Conservation (phyloP, 1,284 basidiomycete species). For the Trichosporon sp. region DNA sequence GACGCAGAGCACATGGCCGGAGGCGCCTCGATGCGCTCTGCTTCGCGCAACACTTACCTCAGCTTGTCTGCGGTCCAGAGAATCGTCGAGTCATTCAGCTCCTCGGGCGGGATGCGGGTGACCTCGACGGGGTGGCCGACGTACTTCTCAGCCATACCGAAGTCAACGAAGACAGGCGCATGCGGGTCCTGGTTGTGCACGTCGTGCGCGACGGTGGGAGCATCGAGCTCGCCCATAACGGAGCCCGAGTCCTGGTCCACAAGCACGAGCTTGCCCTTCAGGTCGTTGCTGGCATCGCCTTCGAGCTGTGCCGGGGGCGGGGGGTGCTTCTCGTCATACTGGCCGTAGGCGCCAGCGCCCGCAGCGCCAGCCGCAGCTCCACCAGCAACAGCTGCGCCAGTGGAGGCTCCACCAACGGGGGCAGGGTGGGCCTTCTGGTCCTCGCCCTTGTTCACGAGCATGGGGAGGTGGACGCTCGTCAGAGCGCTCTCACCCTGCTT, state of each 20-base stretch:
- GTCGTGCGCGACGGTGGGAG: slow-evolving; percentile 60
- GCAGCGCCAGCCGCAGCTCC: background rate
- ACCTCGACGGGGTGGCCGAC: slow-evolving; percentile 56
- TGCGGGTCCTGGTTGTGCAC: slow-evolving; percentile 61
- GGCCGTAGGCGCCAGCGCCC: background rate
- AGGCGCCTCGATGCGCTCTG: too few species aligned
- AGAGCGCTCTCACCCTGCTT: slow-evolving; percentile 40
- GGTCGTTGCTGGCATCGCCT: slow-evolving; percentile 42
- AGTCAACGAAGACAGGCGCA: slow-evolving; percentile 71
- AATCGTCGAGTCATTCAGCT: slow-evolving; percentile 65
- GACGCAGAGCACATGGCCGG: too few species aligned
- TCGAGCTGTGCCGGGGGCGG: slow-evolving; percentile 20
- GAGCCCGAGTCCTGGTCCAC: slow-evolving; percentile 74
- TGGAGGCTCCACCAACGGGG: slow-evolving; percentile 22
- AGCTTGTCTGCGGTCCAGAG: slow-evolving; percentile 68
- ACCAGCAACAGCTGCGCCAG: slow-evolving; percentile 21
- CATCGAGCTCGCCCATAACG: slow-evolving; percentile 71
- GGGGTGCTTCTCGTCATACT: slow-evolving; percentile 18
- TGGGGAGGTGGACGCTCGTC: slow-evolving; percentile 33
- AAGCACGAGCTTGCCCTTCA: slow-evolving; percentile 70
- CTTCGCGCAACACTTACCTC: slow-evolving; percentile 51
- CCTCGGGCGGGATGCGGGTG: slow-evolving; percentile 67
- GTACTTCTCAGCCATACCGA: slow-evolving; percentile 60
- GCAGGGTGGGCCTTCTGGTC: background rate
- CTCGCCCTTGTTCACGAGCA: slow-evolving; percentile 15